phyloP scores from a whole-genome alignment of 2,329 filamentous ascomycete genomes.

The Colletotrichum musae region DNA sequence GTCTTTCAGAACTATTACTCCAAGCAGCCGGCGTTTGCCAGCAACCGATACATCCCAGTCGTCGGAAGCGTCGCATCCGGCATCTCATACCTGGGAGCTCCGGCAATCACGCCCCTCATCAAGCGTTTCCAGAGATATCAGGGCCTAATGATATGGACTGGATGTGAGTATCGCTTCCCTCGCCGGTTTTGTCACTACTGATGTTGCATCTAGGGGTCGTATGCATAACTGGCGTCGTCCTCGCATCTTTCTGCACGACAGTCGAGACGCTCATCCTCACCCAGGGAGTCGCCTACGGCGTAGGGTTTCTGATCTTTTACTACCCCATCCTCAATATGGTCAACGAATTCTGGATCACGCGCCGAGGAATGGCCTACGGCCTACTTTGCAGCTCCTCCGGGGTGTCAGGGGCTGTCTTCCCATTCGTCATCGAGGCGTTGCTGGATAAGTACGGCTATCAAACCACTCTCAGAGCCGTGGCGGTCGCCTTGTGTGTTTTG shows the following conservation, averaged over 20 bases:
- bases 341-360: conserved; percentile 63
- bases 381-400: conserved; percentile 64
- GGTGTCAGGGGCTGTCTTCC: conserved; percentile 62
- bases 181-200: not conserved
- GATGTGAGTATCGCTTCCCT: not conserved
- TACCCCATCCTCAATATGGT: conserved; percentile 54
- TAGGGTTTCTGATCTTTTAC: conserved; percentile 56
- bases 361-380: conserved; percentile 63
- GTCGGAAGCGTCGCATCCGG: conserved; percentile 49
- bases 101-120: conserved; percentile 50
- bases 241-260: conserved; percentile 51
- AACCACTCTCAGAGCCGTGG: conserved; percentile 57
- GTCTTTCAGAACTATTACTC: conserved; percentile 51
- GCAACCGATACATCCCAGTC: conserved; percentile 46
- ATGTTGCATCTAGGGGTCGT: conserved; percentile 49
- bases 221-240: conserved; percentile 53
- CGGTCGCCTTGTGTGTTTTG: conserved; percentile 54
- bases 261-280: conserved; percentile 55
- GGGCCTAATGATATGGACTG: conserved; percentile 53
- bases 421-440: conserved; percentile 59
- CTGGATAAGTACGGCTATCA: conserved; percentile 58
- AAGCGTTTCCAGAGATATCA: conserved; percentile 52
- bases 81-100: conserved; percentile 52
- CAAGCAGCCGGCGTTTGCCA: conserved; percentile 46
- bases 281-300: conserved; percentile 53